Conservation (phyloP, 2,329 filamentous ascomycete genomes). For the Blastomyces emzantsi region DNA sequence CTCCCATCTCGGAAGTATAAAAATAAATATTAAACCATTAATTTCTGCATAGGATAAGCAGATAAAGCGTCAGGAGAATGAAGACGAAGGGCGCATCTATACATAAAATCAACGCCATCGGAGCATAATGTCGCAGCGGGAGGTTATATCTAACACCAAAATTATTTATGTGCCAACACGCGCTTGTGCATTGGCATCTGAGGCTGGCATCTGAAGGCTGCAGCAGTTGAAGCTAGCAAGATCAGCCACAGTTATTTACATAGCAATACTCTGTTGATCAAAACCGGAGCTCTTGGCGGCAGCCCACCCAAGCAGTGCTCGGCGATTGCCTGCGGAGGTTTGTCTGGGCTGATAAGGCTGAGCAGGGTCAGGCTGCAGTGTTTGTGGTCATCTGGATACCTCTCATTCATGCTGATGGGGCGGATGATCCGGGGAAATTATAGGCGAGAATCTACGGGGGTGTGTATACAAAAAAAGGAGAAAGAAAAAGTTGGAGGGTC, state of each 20-base stretch:
- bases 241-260: not conserved
- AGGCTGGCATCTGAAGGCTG: not conserved
- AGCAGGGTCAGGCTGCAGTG: not conserved
- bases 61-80: not conserved
- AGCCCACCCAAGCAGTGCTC: not conserved
- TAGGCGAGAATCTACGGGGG: not conserved
- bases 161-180: not conserved
- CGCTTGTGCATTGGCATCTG: not conserved
- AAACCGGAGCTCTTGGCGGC: not conserved
- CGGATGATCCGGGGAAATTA: not conserved
- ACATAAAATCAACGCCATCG: not conserved
- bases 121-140: not conserved
- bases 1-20: not conserved
- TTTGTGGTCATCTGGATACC: not conserved
- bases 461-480: too few species aligned
- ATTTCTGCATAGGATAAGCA: not conserved
- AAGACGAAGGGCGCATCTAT: not conserved
- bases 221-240: not conserved
- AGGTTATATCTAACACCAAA: not conserved
- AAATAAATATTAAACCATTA: not conserved
- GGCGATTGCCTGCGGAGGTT: not conserved
- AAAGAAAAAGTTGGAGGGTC: too few species aligned
- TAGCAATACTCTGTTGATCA: not conserved
- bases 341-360: not conserved
- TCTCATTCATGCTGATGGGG: not conserved